Conservation (phyloP, 768 basidiomycete genomes). For the Termitomyces sp. region DNA sequence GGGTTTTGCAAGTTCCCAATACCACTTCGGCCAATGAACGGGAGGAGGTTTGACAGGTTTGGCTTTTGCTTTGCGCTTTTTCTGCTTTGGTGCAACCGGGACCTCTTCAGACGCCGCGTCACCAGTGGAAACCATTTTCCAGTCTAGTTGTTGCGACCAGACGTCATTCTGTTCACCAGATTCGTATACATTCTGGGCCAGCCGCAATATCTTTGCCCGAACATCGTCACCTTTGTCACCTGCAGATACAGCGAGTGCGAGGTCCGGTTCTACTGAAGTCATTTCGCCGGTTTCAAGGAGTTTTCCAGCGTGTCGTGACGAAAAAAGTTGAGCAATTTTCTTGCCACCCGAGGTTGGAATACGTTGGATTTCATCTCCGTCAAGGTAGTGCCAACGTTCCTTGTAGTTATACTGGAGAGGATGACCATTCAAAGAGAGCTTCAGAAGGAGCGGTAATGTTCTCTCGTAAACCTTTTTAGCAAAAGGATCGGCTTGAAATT, state of each 20-base stretch:
- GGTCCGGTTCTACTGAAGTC: slow-evolving; percentile 30
- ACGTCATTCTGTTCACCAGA: slow-evolving; percentile 31
- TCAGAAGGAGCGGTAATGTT: slow-evolving; percentile 64
- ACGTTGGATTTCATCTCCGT: slow-evolving; percentile 25
- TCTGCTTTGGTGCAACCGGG: slow-evolving; percentile 13
- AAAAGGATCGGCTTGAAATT: slow-evolving; percentile 39
- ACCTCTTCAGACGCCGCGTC: slow-evolving; percentile 2
- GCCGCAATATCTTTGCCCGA: slow-evolving; percentile 27
- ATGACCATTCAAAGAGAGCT: slow-evolving; percentile 51
- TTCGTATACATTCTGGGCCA: slow-evolving; percentile 34
- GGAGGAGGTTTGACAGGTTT: slow-evolving; percentile 38
- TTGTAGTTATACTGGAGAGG: slow-evolving; percentile 50
- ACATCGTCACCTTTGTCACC: slow-evolving; percentile 32
- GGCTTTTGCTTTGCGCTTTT: slow-evolving; percentile 22
- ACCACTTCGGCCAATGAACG: slow-evolving; percentile 94
- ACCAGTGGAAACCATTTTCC: slow-evolving; percentile 34
- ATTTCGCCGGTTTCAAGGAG: slow-evolving; percentile 39
- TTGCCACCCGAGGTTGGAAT: slow-evolving; percentile 42
- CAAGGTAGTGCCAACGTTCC: slow-evolving; percentile 66
- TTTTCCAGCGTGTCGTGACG: slow-evolving; percentile 39
- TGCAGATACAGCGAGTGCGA: slow-evolving; percentile 42
- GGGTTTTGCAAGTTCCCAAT: slow-evolving; percentile 81
- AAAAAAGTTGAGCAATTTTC: slow-evolving; percentile 37
- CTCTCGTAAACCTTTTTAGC: slow-evolving; percentile 37
- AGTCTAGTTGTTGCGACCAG: slow-evolving; percentile 66